Evolutionary conservation across 2,329 filamentous ascomycete genomes (phyloP).

Genomic region (Stemphylium lycopersici): DNA sequence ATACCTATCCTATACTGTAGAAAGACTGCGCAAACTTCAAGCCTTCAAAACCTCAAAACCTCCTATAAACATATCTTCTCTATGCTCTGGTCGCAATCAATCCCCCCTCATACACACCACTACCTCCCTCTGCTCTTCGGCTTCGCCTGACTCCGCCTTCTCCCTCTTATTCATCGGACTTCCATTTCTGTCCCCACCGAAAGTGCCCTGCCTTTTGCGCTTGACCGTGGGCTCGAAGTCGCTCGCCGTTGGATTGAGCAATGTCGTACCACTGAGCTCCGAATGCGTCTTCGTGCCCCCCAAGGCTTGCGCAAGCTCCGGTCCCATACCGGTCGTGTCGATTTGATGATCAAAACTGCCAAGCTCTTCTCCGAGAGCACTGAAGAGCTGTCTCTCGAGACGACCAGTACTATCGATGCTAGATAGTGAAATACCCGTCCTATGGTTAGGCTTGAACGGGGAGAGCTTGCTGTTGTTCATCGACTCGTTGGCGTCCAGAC

Average conservation of each 20-base stretch:
- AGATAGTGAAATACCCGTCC: conserved; percentile 24
- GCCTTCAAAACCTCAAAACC: background rate
- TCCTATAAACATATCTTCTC: background rate
- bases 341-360: conserved; percentile 28
- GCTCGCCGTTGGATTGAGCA: conserved; percentile 5
- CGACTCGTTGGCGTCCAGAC: background rate
- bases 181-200: conserved; percentile 24
- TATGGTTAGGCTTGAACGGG: conserved; percentile 29
- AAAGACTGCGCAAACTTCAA: background rate
- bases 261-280: conserved; percentile 3
- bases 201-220: conserved; percentile 36
- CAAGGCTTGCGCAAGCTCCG: conserved; percentile 20
- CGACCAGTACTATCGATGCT: conserved; percentile 38
- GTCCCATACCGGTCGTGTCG: conserved; percentile 16
- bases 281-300: conserved; percentile 1
- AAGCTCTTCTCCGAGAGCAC: conserved; percentile 41
- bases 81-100: background rate
- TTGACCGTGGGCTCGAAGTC: conserved; percentile 30
- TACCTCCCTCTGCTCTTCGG: background rate
- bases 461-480: conserved; percentile 16
- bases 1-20: background rate
- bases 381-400: conserved; percentile 38
- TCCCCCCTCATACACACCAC: conserved; percentile 4
- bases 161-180: conserved; percentile 37
- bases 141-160: conserved; percentile 12